A percentile compares a stretch with the other conserved stretches of the same genome.
Evolutionary conservation across 2,329 filamentous ascomycete species (phyloP).

Genomic region (Penicillium vulpinum): DNA sequence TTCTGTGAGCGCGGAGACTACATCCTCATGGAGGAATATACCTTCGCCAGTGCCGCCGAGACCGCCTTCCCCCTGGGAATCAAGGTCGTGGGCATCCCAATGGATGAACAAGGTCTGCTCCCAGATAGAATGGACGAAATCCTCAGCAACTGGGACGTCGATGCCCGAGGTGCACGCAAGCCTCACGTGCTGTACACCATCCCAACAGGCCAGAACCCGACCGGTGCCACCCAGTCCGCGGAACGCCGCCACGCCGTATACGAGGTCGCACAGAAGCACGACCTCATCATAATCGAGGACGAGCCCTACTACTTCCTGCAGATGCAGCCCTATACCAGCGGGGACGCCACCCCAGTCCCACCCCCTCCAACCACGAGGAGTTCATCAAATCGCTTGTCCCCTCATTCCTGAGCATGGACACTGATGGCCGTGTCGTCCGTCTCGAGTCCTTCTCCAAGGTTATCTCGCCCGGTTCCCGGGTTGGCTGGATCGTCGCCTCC

Average conservation of each 20-base stretch:
- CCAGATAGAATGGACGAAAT: slow-evolving; percentile 63
- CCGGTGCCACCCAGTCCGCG: slow-evolving; percentile 74
- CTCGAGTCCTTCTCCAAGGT: slow-evolving; percentile 95
- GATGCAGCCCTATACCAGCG: slow-evolving; percentile 69
- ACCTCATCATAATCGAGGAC: slow-evolving; percentile 85
- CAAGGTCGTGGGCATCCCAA: slow-evolving; percentile 59
- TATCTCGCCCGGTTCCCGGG: slow-evolving; percentile 74
- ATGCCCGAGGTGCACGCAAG: slow-evolving; percentile 59
- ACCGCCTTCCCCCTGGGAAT: slow-evolving; percentile 64
- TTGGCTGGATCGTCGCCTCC: slow-evolving; percentile 87
- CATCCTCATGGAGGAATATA: slow-evolving; percentile 85
- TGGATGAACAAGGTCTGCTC: slow-evolving; percentile 67
- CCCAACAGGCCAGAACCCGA: slow-evolving; percentile 86
- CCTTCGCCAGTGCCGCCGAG: slow-evolving; percentile 76
- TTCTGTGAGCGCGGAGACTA: slow-evolving; percentile 74
- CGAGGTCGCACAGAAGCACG: slow-evolving; percentile 75
- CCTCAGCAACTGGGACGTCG: slow-evolving; percentile 64
- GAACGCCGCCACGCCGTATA: slow-evolving; percentile 73
- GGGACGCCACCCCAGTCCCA: slow-evolving; percentile 52
- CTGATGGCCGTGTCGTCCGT: slow-evolving; percentile 83
- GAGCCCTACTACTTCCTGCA: slow-evolving; percentile 95
- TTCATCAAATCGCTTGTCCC: slow-evolving; percentile 75
- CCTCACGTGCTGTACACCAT: slow-evolving; percentile 70
- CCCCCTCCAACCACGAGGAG: slow-evolving; percentile 64
- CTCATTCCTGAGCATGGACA: slow-evolving; percentile 75